A percentile compares a stretch with the other conserved stretches of the same genome.
phyloP scores from a whole-genome alignment of 1,284 basidiomycete genomes.

The Leccinum colubrinum region DNA sequence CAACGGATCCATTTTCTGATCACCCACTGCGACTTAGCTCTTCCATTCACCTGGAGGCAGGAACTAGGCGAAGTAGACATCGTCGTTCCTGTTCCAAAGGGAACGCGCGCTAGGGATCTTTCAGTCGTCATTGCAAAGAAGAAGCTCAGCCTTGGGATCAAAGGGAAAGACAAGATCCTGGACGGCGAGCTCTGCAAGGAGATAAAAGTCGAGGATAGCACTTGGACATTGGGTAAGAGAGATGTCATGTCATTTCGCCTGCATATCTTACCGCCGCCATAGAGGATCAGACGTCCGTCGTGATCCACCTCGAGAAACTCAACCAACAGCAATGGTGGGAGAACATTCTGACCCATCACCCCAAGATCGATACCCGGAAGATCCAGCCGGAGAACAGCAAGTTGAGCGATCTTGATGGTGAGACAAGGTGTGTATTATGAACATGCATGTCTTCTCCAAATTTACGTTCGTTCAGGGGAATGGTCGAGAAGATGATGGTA shows the following conservation, averaged over 20 bases:
- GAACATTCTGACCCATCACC: constrained; percentile 92
- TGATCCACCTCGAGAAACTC: constrained; percentile 85
- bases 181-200: constrained; percentile 92
- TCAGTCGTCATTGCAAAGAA: constrained; percentile 76
- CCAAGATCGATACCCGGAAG: constrained; percentile 96
- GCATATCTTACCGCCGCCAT: constrained; percentile 11
- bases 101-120: constrained; percentile 82
- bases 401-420: constrained; percentile 92
- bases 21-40: constrained; percentile 43
- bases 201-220: constrained; percentile 95
- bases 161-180: constrained; percentile 82
- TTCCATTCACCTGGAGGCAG: constrained; percentile 94
- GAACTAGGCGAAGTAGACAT: constrained; percentile 88
- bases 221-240: constrained; percentile 85
- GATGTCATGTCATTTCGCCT: background rate
- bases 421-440: constrained; percentile 66
- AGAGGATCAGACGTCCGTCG: constrained; percentile 80
- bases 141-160: constrained; percentile 82
- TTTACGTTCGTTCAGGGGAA: constrained; percentile 57
- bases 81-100: constrained; percentile 80
- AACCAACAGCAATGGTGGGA: constrained; percentile 96
- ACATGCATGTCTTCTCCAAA: background rate
- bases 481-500: constrained; percentile 99
- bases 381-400: constrained; percentile 96
- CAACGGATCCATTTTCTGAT: constrained; percentile 17